These are phyloP conservation scores for Cyanidioschyzon merolae DNA, from an alignment of 23 red algal genomes.

Conservation along the genomic window DNA sequence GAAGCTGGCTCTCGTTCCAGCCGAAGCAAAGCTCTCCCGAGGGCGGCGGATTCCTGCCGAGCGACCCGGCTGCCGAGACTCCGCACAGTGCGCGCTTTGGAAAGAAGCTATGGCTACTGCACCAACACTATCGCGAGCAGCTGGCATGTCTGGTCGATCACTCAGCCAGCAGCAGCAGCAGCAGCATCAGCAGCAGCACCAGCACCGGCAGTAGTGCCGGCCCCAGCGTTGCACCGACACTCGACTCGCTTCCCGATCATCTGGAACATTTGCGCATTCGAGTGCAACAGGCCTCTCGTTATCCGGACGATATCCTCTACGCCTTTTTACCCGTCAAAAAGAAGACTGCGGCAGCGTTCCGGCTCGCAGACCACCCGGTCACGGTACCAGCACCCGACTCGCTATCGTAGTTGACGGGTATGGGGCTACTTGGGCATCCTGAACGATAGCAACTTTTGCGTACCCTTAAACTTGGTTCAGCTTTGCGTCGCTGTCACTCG, in stretches of 20 bases:
- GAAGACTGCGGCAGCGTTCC: slow-evolving; percentile 7
- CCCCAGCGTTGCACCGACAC: neutral
- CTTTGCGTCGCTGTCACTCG: too few species aligned
- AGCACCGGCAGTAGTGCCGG: too few species aligned
- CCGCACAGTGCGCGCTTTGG: slow-evolving; percentile 1
- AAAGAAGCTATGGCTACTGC: slow-evolving; percentile 9
- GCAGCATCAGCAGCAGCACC: too few species aligned
- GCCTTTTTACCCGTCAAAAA: slow-evolving; percentile 2
- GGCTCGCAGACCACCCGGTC: neutral
- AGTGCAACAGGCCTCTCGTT: neutral
- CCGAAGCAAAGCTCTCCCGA: neutral
- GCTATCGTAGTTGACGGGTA: too few species aligned
- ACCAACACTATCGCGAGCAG: neutral
- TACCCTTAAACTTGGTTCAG: too few species aligned
- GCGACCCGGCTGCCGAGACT: neutral
- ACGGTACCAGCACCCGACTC: neutral
- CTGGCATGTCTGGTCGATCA: slow-evolving; percentile 11
- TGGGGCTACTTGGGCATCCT: too few species aligned
- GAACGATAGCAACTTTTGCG: too few species aligned
- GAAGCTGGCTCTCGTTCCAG: neutral
- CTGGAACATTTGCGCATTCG: neutral
- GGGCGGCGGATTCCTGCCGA: slow-evolving; percentile 11
- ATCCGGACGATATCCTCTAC: neutral
- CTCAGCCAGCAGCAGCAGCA: neutral
- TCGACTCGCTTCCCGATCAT: slow-evolving; percentile 4